Evolutionary conservation across 768 basidiomycete species (phyloP), one percentile per base, ranked within the genome.

Genomic region (Auriscalpium microsporum): DNA sequence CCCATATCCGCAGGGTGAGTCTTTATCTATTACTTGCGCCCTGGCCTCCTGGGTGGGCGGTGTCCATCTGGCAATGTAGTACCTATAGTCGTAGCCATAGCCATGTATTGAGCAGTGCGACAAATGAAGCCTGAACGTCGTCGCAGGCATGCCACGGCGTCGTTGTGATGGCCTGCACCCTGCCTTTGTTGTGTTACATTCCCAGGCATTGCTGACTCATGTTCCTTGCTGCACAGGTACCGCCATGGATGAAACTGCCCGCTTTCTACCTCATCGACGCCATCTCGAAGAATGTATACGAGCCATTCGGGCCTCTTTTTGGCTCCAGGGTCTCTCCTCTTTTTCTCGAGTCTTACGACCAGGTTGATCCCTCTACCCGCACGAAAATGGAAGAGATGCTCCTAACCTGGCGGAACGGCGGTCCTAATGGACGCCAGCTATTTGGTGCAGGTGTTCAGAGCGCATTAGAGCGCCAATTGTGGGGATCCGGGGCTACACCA

Each of bases 381-480:
- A 81, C 83, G 68, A 98, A 98, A 71, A 94, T 99, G 90, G 92
- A 95, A 67, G 96, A 99, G 70, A 93, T 99, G 85, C 80, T 98
- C 13, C 71, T 90, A 33, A 95, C 96, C 7, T 99, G 96, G 96
- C 79, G 94, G 42, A 87, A 83, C 21, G 93, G 91, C 14, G 85
- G 87, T 13, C 87, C 90, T 2, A 78, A 76, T 36, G 82, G 89
- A 37, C 81, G 81, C 52, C 90, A 94, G 65, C 75, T 99, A 1
- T 99, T 98, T 66, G 89, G 93, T 45, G 71, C 80, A 33, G 80
- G 80, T 2, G 79, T 89, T 17, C 94, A 97, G 67, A 72, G 82
- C 45, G 80, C 84, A 14, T 88, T 98, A 58, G 96, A 98, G 69
- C 78, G 83, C 17, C 84, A 86, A 37, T 81, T 92, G 35, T 92